A percentile compares a stretch with the other conserved stretches of the same genome.
These are phyloP conservation scores for Holtermannia corniformis DNA, from an alignment of 768 basidiomycete genomes.

Conservation along the genomic window DNA sequence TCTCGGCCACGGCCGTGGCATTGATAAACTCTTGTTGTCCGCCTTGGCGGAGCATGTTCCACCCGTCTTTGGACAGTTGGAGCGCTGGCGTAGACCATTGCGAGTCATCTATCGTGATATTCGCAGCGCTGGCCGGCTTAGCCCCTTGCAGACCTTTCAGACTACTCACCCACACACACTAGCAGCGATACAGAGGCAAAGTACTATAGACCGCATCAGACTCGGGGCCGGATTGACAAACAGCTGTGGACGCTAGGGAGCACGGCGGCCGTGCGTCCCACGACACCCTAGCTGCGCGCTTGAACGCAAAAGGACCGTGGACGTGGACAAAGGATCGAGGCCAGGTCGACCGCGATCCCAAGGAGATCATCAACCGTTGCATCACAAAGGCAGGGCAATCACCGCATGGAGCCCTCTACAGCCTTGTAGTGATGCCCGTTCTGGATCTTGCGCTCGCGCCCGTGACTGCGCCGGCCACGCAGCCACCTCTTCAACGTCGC, in stretches of 20 bases:
- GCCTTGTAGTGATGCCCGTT: slow-evolving; percentile 76
- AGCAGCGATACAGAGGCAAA: not conserved
- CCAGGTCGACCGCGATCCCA: too few relatives aligned
- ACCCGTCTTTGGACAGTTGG: slow-evolving; percentile 16
- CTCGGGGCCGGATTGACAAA: too few relatives aligned
- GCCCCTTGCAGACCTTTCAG: too few relatives aligned
- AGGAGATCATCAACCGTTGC: too few relatives aligned
- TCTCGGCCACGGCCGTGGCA: slow-evolving; percentile 3
- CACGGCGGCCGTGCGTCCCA: too few relatives aligned
- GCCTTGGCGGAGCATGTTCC: slow-evolving; percentile 26
- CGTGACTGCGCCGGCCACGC: slow-evolving; percentile 22
- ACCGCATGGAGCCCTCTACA: slow-evolving; percentile 52
- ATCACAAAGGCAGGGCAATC: too few relatives aligned
- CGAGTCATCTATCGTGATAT: slow-evolving; percentile 29
- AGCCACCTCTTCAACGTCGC: slow-evolving; percentile 31
- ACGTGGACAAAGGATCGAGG: too few relatives aligned
- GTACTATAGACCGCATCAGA: too few relatives aligned
- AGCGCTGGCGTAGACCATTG: slow-evolving; percentile 21
- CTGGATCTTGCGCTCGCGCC: slow-evolving; percentile 36
- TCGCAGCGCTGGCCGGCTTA: slow-evolving; percentile 3
- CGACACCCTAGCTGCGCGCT: too few relatives aligned
- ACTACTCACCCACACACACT: not conserved
- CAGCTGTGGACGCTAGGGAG: too few relatives aligned
- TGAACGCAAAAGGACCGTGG: too few relatives aligned
- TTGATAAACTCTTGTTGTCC: slow-evolving; percentile 19